Conservation (phyloP, 305 asterid genomes). For the Vinca major region DNA sequence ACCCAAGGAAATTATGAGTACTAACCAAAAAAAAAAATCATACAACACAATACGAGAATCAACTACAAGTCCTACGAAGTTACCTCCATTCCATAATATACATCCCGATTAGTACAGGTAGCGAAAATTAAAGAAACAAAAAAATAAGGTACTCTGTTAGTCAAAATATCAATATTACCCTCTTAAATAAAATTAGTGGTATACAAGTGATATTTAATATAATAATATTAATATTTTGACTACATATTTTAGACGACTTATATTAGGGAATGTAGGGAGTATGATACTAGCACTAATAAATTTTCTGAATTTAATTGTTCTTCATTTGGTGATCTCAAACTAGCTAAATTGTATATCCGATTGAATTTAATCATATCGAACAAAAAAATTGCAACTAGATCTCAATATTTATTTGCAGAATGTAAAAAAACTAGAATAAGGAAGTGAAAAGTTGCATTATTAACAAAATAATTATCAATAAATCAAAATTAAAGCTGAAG, state of each 20-base stretch:
- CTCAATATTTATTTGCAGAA: neutral
- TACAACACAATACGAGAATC: no score
- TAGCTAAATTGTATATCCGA: neutral
- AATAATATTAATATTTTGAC: no score
- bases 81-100: no score
- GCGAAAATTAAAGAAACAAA: no score
- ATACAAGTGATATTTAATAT: no score
- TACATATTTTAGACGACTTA: no score
- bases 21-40: no score
- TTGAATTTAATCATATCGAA: neutral
- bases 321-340: neutral
- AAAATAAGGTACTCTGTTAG: no score
- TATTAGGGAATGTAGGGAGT: neutral
- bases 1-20: neutral
- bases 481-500: neutral
- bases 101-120: no score
- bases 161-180: no score
- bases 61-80: no score
- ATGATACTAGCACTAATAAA: neutral
- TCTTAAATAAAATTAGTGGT: no score
- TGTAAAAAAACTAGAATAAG: neutral
- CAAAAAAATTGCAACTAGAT: neutral
- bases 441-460: neutral
- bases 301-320: neutral
- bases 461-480: neutral